phyloP scores from a whole-genome alignment of 805 yeast species.

The Ascoidea tarda region DNA sequence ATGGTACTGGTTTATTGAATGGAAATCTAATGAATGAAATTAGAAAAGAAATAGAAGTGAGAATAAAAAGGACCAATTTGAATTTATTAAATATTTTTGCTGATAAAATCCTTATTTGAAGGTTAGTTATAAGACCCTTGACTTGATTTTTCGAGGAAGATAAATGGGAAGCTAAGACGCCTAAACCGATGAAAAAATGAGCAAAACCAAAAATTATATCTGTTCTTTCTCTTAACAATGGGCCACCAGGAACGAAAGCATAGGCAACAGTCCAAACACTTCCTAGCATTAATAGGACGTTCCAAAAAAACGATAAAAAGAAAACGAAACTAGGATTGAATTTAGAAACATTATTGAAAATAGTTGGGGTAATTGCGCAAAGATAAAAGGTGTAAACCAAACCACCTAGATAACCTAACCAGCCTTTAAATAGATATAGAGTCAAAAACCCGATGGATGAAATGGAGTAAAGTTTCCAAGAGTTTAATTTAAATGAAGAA shows the following conservation, averaged over 20 bases:
- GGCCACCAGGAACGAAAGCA: constrained; percentile 96
- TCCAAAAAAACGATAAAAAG: constrained; percentile 30
- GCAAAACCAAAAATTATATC: constrained; percentile 56
- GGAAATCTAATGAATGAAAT: constrained; percentile 45
- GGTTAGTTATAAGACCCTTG: constrained; percentile 13
- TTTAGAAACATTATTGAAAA: constrained; percentile 42
- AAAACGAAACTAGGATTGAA: constrained; percentile 43
- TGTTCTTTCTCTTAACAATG: constrained; percentile 74
- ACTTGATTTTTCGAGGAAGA: not conserved
- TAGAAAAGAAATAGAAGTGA: constrained; percentile 31
- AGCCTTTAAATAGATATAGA: constrained; percentile 39
- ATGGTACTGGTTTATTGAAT: constrained; percentile 48
- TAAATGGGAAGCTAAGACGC: constrained; percentile 21
- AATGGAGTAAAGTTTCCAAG: constrained; percentile 5
- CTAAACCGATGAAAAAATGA: constrained; percentile 35
- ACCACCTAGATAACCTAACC: constrained; percentile 72
- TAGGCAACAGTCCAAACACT: constrained; percentile 97
- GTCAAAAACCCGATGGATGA: constrained; percentile 37
- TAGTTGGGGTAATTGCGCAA: constrained; percentile 41
- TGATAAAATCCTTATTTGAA: constrained; percentile 14
- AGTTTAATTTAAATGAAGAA: constrained; percentile 8
- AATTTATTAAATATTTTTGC: constrained; percentile 12
- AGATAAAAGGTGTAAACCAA: constrained; percentile 45
- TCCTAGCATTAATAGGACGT: constrained; percentile 49
- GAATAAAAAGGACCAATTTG: constrained; percentile 17